Evolutionary conservation across 2,329 filamentous ascomycete species (phyloP).

Genomic region (Atkinsonella texensis): DNA sequence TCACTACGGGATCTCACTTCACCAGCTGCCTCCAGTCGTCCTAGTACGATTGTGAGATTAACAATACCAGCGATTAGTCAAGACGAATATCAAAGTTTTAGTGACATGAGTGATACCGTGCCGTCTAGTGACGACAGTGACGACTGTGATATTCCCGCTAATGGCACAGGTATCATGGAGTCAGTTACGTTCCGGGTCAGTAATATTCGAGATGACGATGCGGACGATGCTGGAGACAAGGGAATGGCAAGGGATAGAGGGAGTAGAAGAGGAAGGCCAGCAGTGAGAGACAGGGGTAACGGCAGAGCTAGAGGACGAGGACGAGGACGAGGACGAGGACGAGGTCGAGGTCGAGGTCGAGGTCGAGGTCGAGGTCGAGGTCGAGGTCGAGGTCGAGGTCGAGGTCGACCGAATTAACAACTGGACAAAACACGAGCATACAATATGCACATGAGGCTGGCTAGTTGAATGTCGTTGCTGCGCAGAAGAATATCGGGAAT

Average conservation of each 20-base stretch:
- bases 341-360: conserved; percentile 10
- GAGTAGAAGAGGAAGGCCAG: too few relatives aligned
- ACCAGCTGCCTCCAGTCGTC: background rate
- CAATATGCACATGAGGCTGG: too few relatives aligned
- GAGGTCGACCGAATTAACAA: background rate
- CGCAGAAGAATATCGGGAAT: too few relatives aligned
- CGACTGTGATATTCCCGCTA: conserved; percentile 12
- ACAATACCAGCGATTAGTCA: conserved; percentile 5
- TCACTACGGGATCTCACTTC: background rate
- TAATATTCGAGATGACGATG: background rate
- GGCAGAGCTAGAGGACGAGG: background rate
- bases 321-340: background rate
- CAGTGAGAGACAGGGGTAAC: background rate
- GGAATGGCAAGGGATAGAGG: background rate
- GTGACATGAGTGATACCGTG: background rate
- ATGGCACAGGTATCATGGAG: background rate
- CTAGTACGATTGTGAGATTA: conserved; percentile 9
- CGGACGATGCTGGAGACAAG: background rate
- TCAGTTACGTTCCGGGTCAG: background rate
- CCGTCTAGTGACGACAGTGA: conserved; percentile 9
- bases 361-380: background rate
- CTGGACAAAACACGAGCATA: background rate
- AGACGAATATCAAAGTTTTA: conserved; percentile 1
- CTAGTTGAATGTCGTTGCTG: too few relatives aligned
- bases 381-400: conserved; percentile 9